Conservation (phyloP, 495 filamentous ascomycete species). For the Penicillium antarcticum region DNA sequence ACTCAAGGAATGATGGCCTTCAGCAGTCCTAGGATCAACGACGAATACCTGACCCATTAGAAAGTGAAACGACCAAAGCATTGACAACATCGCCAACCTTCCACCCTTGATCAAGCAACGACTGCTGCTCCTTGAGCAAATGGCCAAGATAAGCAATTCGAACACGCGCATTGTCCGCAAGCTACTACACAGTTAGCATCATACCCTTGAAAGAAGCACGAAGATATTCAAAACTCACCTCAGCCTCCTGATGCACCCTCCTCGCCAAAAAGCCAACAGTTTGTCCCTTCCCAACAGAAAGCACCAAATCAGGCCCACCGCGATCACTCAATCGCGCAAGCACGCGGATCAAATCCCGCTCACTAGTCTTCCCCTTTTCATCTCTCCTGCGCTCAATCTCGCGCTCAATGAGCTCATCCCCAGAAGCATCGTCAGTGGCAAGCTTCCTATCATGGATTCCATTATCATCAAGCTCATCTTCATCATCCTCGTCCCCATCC, state of each 20-base stretch:
- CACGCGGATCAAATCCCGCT: constrained; percentile 55
- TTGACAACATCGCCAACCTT: constrained; percentile 73
- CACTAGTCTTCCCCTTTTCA: constrained; percentile 58
- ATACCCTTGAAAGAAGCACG: not conserved
- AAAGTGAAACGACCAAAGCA: constrained; percentile 62
- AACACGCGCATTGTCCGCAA: constrained; percentile 53
- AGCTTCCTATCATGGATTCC: constrained; percentile 46
- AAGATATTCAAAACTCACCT: constrained; percentile 46
- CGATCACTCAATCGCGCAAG: constrained; percentile 68
- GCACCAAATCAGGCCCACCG: constrained; percentile 58
- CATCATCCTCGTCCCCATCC: constrained; percentile 22
- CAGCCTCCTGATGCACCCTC: constrained; percentile 61
- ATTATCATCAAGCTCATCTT: constrained; percentile 43
- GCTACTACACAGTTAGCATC: constrained; percentile 18
- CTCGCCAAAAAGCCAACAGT: constrained; percentile 58
- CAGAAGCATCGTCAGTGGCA: constrained; percentile 41
- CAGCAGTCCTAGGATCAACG: not conserved
- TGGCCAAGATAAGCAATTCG: constrained; percentile 76
- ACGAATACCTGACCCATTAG: not conserved
- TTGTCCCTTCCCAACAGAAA: constrained; percentile 59
- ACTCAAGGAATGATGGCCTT: not conserved
- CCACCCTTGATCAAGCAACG: constrained; percentile 71
- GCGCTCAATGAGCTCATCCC: constrained; percentile 45
- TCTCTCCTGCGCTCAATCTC: constrained; percentile 58
- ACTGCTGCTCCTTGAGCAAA: constrained; percentile 64